These are phyloP conservation scores for Asclepias syriaca DNA, from an alignment of 257 asterid genomes.

Conservation along the genomic window DNA sequence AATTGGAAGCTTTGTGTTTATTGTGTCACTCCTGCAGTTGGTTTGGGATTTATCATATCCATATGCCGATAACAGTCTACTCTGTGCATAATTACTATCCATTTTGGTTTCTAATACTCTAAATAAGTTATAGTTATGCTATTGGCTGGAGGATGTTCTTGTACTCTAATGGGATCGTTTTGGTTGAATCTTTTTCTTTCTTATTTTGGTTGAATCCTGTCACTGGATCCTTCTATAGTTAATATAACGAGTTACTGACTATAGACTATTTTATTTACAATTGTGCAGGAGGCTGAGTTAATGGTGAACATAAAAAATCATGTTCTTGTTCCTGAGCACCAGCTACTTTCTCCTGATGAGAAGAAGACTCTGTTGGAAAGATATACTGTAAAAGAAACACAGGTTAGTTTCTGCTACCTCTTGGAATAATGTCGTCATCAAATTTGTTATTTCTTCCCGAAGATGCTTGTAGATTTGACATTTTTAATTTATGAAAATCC, in stretches of 20 bases:
- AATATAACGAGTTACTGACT: background rate
- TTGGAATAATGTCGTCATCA: background rate
- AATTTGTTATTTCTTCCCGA: background rate
- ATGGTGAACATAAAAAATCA: slow-evolving; percentile 73
- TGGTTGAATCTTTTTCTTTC: background rate
- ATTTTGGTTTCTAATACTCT: background rate
- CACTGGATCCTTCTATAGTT: background rate
- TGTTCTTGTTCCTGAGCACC: slow-evolving; percentile 79
- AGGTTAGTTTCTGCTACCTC: slow-evolving; percentile 38
- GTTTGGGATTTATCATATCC: background rate
- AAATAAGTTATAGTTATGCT: background rate
- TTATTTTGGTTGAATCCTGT: background rate
- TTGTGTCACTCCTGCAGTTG: background rate
- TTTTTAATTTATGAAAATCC: background rate
- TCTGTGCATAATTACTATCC: background rate
- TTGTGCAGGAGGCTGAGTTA: slow-evolving; percentile 62
- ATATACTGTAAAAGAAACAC: slow-evolving; percentile 86
- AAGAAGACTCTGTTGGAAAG: slow-evolving; percentile 74
- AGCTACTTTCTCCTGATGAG: slow-evolving; percentile 61
- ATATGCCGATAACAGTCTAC: background rate
- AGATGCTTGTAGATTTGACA: background rate
- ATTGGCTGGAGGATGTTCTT: background rate
- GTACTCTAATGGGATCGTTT: background rate
- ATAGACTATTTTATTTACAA: background rate
- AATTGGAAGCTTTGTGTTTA: background rate